phyloP scores from a whole-genome alignment of 768 basidiomycete genomes.

The Termitomyces sp. region DNA sequence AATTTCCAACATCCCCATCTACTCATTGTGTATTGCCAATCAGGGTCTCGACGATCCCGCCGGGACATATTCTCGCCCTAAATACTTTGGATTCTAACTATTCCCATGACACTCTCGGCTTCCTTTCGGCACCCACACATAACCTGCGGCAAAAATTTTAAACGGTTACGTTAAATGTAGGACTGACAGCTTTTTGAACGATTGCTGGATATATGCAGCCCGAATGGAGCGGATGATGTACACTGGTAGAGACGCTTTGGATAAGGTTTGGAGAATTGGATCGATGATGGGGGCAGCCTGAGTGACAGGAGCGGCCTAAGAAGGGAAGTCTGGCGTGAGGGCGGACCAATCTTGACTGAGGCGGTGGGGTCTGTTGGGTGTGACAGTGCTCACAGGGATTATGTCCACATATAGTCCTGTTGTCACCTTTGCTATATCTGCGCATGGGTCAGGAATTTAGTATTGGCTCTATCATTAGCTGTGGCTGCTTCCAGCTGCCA shows the following conservation, averaged over 20 bases:
- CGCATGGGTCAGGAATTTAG: slow-evolving; percentile 22
- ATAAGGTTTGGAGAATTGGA: no score
- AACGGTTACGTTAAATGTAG: slow-evolving; percentile 31
- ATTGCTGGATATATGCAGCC: slow-evolving; percentile 19
- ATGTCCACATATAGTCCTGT: no score
- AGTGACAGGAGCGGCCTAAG: no score
- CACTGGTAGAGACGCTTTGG: no score
- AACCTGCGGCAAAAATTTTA: slow-evolving; percentile 28
- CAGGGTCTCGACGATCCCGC: slow-evolving; percentile 12
- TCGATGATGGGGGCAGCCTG: no score
- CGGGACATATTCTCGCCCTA: slow-evolving; percentile 28
- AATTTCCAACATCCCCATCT: no score
- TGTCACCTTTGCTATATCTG: slow-evolving; percentile 21
- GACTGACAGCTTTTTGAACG: slow-evolving; percentile 34
- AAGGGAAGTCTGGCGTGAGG: no score
- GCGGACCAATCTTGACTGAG: no score
- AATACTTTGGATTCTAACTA: slow-evolving; percentile 35
- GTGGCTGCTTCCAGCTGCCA: slow-evolving; percentile 22
- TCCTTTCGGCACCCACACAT: slow-evolving; percentile 33
- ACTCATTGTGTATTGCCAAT: no score
- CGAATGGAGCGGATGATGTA: no score
- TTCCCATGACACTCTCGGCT: slow-evolving; percentile 39
- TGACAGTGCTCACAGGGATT: slow-evolving; percentile 31
- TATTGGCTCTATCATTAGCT: slow-evolving; percentile 34
- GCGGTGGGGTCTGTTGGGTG: slow-evolving; percentile 12